Conservation (phyloP, 257 asterid species). For the Marsdenia floribunda region DNA sequence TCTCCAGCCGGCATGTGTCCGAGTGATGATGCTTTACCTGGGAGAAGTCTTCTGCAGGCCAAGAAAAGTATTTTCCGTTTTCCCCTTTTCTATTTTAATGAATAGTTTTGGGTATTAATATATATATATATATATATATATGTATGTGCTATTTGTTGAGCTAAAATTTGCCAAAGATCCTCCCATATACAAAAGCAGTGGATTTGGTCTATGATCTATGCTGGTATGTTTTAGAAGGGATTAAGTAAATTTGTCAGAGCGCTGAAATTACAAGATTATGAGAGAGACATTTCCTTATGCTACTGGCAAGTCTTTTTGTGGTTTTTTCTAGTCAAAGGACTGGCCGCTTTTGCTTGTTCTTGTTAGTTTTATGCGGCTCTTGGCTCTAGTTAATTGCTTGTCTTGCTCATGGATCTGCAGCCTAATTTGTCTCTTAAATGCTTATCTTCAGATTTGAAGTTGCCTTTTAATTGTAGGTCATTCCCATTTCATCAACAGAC, state of each 20-base stretch:
- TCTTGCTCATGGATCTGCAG: not conserved
- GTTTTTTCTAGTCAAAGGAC: not conserved
- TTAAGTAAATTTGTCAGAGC: not conserved
- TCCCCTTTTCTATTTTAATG: not conserved
- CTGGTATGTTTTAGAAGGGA: too few relatives aligned
- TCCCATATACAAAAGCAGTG: not conserved
- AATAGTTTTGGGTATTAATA: not conserved
- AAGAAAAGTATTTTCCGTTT: constrained; percentile 46
- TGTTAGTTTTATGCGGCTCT: not conserved
- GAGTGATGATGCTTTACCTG: constrained; percentile 35
- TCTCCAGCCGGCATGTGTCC: constrained; percentile 49
- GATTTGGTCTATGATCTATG: not conserved
- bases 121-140: too few relatives aligned
- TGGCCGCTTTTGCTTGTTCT: not conserved
- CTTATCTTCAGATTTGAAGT: not conserved
- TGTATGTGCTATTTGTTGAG: too few relatives aligned
- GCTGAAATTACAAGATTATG: not conserved
- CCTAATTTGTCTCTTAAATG: not conserved
- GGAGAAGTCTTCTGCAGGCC: constrained; percentile 69
- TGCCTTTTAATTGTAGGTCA: not conserved
- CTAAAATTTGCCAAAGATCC: not conserved
- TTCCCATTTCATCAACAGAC: not conserved
- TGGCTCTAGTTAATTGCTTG: constrained; percentile 3
- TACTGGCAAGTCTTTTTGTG: not conserved
- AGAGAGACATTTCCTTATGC: not conserved